These are phyloP conservation scores for Closterium sp. DNA, from an alignment of 139 green algal species.

Conservation along the genomic window DNA sequence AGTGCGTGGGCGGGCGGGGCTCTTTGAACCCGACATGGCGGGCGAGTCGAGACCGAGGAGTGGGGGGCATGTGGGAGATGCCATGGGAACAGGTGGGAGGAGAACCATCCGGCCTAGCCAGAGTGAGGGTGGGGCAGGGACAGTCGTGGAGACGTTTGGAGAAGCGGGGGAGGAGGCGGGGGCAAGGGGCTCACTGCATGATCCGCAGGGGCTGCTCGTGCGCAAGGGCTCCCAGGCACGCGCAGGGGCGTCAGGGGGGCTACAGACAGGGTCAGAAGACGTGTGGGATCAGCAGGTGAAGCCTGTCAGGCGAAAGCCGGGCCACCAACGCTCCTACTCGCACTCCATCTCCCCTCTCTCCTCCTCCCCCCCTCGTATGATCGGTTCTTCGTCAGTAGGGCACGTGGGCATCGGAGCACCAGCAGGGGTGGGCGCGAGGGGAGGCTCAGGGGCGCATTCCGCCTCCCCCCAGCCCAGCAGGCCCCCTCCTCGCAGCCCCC, in stretches of 20 bases:
- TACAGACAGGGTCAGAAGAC: not conserved
- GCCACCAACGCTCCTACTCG: not conserved
- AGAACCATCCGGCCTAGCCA: not conserved
- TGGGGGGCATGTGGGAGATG: not conserved
- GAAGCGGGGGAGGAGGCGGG: too few relatives aligned
- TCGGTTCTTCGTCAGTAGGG: not conserved
- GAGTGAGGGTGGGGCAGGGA: not conserved
- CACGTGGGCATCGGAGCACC: not conserved
- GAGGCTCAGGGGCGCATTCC: not conserved
- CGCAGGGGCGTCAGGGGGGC: not conserved
- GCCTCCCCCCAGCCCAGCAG: not conserved
- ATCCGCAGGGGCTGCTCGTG: too few relatives aligned
- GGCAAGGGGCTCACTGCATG: too few relatives aligned
- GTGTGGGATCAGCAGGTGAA: not conserved
- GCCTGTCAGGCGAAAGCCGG: not conserved
- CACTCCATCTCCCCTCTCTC: not conserved
- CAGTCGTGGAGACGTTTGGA: too few relatives aligned
- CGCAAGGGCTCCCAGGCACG: too few relatives aligned
- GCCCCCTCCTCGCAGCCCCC: not conserved
- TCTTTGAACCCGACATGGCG: not conserved
- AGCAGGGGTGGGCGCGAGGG: not conserved
- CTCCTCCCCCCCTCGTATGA: not conserved
- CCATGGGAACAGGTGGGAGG: not conserved
- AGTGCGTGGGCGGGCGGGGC: not conserved
- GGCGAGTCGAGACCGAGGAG: not conserved